These are phyloP conservation scores for Mortierella alpina DNA, from an alignment of 192 early-diverging fungal genomes.

Conservation along the genomic window DNA sequence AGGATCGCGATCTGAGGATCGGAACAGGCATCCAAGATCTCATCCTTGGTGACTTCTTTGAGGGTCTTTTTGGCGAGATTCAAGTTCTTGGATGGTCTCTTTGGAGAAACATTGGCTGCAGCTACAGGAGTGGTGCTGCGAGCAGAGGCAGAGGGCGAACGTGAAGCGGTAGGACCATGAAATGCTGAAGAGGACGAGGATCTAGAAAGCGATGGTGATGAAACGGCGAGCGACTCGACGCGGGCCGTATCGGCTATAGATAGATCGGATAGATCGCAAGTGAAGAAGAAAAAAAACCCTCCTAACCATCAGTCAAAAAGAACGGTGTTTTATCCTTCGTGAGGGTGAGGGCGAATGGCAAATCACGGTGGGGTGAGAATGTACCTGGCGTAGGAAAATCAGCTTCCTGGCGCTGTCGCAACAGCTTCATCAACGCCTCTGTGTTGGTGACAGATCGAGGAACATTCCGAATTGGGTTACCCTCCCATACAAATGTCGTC, in stretches of 20 bases:
- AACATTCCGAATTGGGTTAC: conserved; percentile 60
- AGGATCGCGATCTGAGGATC: conserved; percentile 37
- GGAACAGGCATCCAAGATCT: conserved; percentile 39
- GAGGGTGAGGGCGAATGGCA: neutral
- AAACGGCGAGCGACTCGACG: conserved; percentile 37
- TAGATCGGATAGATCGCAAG: neutral
- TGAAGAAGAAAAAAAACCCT: neutral
- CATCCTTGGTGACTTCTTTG: conserved; percentile 34
- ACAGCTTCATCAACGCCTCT: conserved; percentile 53
- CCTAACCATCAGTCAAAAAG: neutral
- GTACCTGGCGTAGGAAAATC: conserved; percentile 36
- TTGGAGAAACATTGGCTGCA: neutral
- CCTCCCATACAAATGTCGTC: conserved; percentile 59
- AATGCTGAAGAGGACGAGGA: neutral
- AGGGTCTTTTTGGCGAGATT: conserved; percentile 57
- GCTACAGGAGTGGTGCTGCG: neutral
- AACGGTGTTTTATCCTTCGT: neutral
- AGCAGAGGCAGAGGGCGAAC: neutral
- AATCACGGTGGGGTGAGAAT: neutral
- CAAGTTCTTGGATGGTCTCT: conserved; percentile 38
- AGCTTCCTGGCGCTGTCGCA: conserved; percentile 47
- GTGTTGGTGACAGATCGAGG: conserved; percentile 50
- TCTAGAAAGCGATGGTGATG: neutral
- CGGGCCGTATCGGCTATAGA: conserved; percentile 30
- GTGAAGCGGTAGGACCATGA: conserved; percentile 3